Base-by-base conservation (phyloP, 345 rosid species). In the Citrus maxima region DNA sequence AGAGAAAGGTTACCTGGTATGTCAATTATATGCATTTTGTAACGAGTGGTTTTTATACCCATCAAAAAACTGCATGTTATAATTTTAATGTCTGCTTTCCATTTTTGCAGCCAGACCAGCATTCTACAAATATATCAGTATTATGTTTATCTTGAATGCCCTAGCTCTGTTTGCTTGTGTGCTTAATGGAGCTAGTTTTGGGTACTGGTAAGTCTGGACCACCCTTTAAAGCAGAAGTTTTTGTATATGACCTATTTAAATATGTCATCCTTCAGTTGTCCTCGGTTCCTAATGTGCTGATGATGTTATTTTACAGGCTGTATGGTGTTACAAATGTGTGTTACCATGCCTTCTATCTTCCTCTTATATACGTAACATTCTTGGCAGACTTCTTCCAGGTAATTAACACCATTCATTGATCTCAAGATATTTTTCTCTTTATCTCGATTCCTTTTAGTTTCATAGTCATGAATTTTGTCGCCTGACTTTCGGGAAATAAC, bases 351-450 rank as follows among this genome's bases (percentile, higher is more conserved):
- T 91, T 90, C 34, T 95, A 92, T 86, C 93, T 95, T 67, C 99
- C 98, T 56, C 95, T 93, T 82, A 77, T 93, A 24, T 91, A 92
- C 68, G 18, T 84, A 30, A 93, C 95, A n/a, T 95, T 95, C 75
- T 88, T 93, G 55, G 92, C 95, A 8, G 99, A 95, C 89, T 93
- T 95, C 86, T 95, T 95, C 87, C 94, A 87, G 98, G 99, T 92
- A 72, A 77, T 49, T n/a, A 34, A 64, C 56, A 2, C 10, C 51
- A 55, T 46, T n/a, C 21, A 12, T 19, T 46, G 18, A 7, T 18
- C 18, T 72, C 24, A 16, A 42, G 21, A 38, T 38, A 7, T 19
- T 12, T 18, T 0, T 61, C 60, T 75, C 25, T 58, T 51, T 8
- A 63, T 67, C 32, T 68, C 63, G 35, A 59, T 37, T 13, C 13